phyloP scores from a whole-genome alignment of 2,329 filamentous ascomycete genomes.

The Cercospora berteroae region DNA sequence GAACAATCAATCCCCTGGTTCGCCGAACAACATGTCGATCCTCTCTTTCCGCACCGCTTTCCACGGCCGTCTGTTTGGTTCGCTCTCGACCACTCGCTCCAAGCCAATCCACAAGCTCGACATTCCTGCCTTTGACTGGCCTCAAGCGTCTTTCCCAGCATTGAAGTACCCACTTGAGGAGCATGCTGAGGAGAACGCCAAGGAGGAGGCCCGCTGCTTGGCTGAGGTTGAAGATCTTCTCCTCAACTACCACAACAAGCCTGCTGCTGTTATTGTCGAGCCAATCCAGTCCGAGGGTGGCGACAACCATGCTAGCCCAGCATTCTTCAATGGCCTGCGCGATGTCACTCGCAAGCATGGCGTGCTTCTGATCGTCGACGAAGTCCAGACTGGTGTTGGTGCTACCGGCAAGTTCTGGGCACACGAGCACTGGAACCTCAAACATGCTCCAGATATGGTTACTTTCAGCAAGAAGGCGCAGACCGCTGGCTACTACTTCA shows the following conservation, averaged over 20 bases:
- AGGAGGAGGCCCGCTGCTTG: conserved; percentile 75
- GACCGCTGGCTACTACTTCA: conserved; percentile 89
- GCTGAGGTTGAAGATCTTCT: conserved; percentile 82
- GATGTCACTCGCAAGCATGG: conserved; percentile 73
- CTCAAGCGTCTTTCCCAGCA: conserved; percentile 78
- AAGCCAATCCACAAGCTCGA: conserved; percentile 95
- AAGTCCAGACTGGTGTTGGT: conserved; percentile 90
- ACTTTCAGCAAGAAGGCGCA: conserved; percentile 96
- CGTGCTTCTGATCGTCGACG: conserved; percentile 85
- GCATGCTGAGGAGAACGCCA: conserved; percentile 75
- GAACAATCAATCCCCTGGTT: conserved; percentile 76
- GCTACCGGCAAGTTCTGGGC: conserved; percentile 96
- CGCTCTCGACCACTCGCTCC: conserved; percentile 81
- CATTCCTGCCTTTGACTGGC: conserved; percentile 94
- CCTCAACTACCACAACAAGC: conserved; percentile 72
- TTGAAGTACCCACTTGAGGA: conserved; percentile 85
- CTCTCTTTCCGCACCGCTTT: conserved; percentile 85
- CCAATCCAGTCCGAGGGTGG: conserved; percentile 92
- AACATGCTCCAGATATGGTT: conserved; percentile 82
- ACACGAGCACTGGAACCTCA: conserved; percentile 88
- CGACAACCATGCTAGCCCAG: conserved; percentile 86
- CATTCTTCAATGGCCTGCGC: conserved; percentile 82
- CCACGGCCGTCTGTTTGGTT: conserved; percentile 87
- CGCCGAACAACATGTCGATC: conserved; percentile 75
- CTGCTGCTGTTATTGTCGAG: conserved; percentile 80